Conservation (phyloP, 352 stramenopile genomes). For the Phytopythium aichiense region DNA sequence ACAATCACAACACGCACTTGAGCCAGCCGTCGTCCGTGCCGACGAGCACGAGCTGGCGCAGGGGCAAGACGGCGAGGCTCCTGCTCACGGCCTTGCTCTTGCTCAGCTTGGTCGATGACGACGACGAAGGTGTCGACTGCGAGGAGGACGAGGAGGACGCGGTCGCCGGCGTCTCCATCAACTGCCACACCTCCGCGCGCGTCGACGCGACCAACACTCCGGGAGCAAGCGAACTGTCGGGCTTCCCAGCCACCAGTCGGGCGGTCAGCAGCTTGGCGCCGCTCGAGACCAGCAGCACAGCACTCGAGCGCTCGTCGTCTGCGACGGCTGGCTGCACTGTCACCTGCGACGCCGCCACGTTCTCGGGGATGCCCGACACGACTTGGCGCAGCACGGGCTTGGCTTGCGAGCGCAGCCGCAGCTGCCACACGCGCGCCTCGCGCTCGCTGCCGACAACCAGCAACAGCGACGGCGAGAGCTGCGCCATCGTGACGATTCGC, state of each 20-base stretch:
- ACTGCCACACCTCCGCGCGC: conserved; percentile 46
- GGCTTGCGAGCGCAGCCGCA: conserved; percentile 26
- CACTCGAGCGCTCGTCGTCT: conserved; percentile 17
- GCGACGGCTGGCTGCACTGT: conserved; percentile 35
- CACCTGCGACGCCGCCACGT: conserved; percentile 39
- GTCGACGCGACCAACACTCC: conserved; percentile 10
- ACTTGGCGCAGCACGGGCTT: conserved; percentile 39
- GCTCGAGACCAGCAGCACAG: conserved; percentile 41
- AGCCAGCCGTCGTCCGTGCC: conserved; percentile 64
- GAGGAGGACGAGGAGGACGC: conserved; percentile 18
- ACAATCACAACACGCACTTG: conserved; percentile 32
- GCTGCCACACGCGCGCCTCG: conserved; percentile 61
- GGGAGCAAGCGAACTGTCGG: conserved; percentile 9
- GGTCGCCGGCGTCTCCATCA: conserved; percentile 30
- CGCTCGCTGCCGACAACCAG: conserved; percentile 60
- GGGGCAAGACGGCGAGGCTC: conserved; percentile 41
- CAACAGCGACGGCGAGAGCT: conserved; percentile 53
- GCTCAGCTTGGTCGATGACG: conserved; percentile 22
- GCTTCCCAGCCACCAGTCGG: conserved; percentile 30
- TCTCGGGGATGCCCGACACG: conserved; percentile 53
- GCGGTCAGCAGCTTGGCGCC: conserved; percentile 36
- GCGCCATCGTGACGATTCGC: conserved; percentile 42
- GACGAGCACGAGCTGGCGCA: conserved; percentile 59
- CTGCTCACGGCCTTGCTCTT: conserved; percentile 44
- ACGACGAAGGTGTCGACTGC: not conserved